These are phyloP conservation scores for Paecilomyces dactylethromorphus DNA, from an alignment of 2,329 filamentous ascomycete genomes.

Conservation along the genomic window DNA sequence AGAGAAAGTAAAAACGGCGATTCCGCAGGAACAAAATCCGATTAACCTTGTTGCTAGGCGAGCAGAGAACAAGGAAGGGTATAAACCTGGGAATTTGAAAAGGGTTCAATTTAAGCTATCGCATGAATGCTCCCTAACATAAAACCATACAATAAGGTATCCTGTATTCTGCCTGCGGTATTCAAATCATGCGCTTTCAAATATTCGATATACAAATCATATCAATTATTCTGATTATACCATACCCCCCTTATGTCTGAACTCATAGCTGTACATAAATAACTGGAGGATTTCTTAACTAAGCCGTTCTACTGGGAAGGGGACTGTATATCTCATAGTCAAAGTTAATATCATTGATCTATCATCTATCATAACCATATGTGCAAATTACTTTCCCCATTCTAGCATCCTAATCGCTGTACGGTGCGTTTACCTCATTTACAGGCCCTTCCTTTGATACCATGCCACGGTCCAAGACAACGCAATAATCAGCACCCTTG, in stretches of 20 bases:
- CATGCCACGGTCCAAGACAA: conserved; percentile 48
- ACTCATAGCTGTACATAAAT: too few relatives aligned
- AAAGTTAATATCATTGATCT: background rate
- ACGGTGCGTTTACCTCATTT: background rate
- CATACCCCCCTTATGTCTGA: too few relatives aligned
- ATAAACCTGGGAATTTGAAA: too few relatives aligned
- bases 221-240: too few relatives aligned
- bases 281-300: too few relatives aligned
- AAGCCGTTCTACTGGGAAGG: background rate
- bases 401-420: background rate
- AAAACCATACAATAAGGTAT: too few relatives aligned
- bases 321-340: background rate
- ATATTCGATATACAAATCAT: too few relatives aligned
- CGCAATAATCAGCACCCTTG: conserved; percentile 49
- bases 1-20: background rate
- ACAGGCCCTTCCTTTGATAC: conserved; percentile 16
- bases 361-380: background rate
- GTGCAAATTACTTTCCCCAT: background rate
- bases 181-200: too few relatives aligned
- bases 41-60: background rate
- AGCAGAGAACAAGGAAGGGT: background rate
- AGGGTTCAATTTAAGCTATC: too few relatives aligned
- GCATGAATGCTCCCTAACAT: too few relatives aligned
- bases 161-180: too few relatives aligned
- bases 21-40: background rate